A percentile compares a stretch with the other conserved stretches of the same genome.
Evolutionary conservation across 2,329 filamentous ascomycete species (phyloP).

Genomic region (Rachicladosporium sp.): DNA sequence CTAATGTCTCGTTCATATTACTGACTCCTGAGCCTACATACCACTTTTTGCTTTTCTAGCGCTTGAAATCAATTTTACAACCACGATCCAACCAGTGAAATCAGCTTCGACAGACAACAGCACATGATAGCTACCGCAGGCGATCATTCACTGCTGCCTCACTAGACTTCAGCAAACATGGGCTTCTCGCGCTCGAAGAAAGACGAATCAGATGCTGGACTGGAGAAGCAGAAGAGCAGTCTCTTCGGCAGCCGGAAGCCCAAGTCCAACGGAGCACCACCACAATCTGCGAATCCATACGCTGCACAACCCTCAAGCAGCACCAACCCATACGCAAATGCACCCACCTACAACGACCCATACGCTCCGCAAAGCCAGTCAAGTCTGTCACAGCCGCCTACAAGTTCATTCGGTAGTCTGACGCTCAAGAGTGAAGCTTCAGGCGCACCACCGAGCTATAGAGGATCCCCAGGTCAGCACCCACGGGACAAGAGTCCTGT

Average conservation of each 20-base stretch:
- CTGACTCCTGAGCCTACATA: too few species aligned
- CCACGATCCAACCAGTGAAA: too few species aligned
- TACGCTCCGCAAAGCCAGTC: slow-evolving; percentile 16
- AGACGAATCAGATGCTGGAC: slow-evolving; percentile 41
- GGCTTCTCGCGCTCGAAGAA: slow-evolving; percentile 37
- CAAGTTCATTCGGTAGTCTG: slow-evolving; percentile 19
- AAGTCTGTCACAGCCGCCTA: slow-evolving; percentile 17
- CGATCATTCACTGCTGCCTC: not conserved
- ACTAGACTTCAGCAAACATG: slow-evolving; percentile 11
- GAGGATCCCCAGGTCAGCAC: slow-evolving; percentile 14
- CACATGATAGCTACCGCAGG: too few species aligned
- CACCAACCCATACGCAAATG: slow-evolving; percentile 40
- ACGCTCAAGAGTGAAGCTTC: slow-evolving; percentile 13
- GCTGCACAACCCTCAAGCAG: slow-evolving; percentile 30
- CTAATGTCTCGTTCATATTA: too few species aligned
- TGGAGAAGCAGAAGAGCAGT: slow-evolving; percentile 41
- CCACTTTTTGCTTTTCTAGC: too few species aligned
- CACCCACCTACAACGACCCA: slow-evolving; percentile 19
- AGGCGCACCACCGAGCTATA: slow-evolving; percentile 19
- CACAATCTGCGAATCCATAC: slow-evolving; percentile 37
- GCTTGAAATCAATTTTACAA: too few species aligned
- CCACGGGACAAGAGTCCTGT: slow-evolving; percentile 32
- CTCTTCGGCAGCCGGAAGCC: slow-evolving; percentile 47
- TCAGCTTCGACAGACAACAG: too few species aligned
- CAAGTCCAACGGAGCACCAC: too few species aligned